A percentile compares a stretch with the other conserved stretches of the same genome.
Conservation (phyloP, 129 eudicot genomes). For the Cynara cardunculus region DNA sequence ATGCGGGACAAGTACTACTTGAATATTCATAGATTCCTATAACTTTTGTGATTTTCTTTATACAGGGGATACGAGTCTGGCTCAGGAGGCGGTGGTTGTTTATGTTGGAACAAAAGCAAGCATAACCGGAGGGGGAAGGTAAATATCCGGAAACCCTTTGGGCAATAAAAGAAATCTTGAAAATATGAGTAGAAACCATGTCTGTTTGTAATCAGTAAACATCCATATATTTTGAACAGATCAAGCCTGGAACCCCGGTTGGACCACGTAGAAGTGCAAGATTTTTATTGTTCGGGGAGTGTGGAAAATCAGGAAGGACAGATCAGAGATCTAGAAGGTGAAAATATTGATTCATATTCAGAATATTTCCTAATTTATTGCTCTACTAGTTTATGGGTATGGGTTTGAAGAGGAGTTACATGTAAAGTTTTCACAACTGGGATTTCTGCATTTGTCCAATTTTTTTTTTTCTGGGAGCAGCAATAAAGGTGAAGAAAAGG, state of each 20-base stretch:
- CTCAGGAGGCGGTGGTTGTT: slow-evolving; percentile 68
- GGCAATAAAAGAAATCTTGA: neutral
- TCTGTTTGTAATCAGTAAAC: neutral
- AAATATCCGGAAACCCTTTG: neutral
- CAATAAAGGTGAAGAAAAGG: slow-evolving; percentile 30
- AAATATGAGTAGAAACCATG: neutral
- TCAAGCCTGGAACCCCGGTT: slow-evolving; percentile 53
- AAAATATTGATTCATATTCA: slow-evolving; percentile 13
- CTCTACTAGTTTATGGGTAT: slow-evolving; percentile 17
- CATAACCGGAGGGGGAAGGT: slow-evolving; percentile 61
- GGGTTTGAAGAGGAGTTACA: slow-evolving; percentile 17
- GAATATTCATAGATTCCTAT: neutral
- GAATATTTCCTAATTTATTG: slow-evolving; percentile 5
- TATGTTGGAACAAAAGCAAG: slow-evolving; percentile 64
- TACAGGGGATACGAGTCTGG: slow-evolving; percentile 82
- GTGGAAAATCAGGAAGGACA: slow-evolving; percentile 55
- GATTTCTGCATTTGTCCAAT: slow-evolving; percentile 37
- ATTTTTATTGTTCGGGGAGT: slow-evolving; percentile 67
- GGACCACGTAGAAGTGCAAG: slow-evolving; percentile 52
- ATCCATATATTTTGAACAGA: slow-evolving; percentile 28
- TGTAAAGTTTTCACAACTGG: slow-evolving; percentile 28
- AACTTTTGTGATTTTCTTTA: neutral
- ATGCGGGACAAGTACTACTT: neutral
- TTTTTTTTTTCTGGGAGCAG: slow-evolving; percentile 27
- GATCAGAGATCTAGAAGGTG: slow-evolving; percentile 50